phyloP scores from a whole-genome alignment of 2,329 filamentous ascomycete species.

The Hymenoscyphus repandus region DNA sequence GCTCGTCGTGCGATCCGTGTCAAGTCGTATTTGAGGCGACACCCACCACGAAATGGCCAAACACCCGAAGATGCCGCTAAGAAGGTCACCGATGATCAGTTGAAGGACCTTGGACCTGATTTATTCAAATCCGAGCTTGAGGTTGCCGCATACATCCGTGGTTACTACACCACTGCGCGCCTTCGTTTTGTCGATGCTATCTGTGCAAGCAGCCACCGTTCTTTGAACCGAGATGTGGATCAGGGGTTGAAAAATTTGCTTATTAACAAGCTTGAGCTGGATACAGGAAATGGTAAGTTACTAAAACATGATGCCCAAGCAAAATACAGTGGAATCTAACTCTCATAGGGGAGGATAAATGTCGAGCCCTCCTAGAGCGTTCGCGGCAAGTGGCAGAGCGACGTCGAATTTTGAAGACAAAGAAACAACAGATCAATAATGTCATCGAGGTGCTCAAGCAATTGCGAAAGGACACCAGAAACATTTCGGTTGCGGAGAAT shows the following conservation, averaged over 20 bases:
- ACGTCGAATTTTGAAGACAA: neutral
- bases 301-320: too few species aligned
- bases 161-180: slow-evolving; percentile 65
- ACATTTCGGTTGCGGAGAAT: neutral
- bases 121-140: slow-evolving; percentile 54
- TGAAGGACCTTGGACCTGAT: slow-evolving; percentile 46
- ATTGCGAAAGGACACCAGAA: neutral
- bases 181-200: slow-evolving; percentile 54
- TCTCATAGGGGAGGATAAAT: slow-evolving; percentile 2
- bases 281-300: slow-evolving; percentile 10
- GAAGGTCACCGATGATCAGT: slow-evolving; percentile 11
- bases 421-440: neutral
- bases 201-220: slow-evolving; percentile 15
- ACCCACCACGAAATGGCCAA: neutral
- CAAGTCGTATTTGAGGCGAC: slow-evolving; percentile 32
- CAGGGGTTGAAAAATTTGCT: slow-evolving; percentile 10
- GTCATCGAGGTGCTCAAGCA: neutral
- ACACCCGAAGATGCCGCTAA: neutral
- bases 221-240: slow-evolving; percentile 9
- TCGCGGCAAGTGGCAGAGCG: neutral
- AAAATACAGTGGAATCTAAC: too few species aligned
- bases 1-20: slow-evolving; percentile 47
- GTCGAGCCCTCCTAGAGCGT: neutral
- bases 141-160: slow-evolving; percentile 58
- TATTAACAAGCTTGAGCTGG: slow-evolving; percentile 10